Evolutionary conservation across 371 early-diverging fungal species (phyloP), one percentile per base, ranked within the genome.

Genomic region (Rhizomucor pusillus): DNA sequence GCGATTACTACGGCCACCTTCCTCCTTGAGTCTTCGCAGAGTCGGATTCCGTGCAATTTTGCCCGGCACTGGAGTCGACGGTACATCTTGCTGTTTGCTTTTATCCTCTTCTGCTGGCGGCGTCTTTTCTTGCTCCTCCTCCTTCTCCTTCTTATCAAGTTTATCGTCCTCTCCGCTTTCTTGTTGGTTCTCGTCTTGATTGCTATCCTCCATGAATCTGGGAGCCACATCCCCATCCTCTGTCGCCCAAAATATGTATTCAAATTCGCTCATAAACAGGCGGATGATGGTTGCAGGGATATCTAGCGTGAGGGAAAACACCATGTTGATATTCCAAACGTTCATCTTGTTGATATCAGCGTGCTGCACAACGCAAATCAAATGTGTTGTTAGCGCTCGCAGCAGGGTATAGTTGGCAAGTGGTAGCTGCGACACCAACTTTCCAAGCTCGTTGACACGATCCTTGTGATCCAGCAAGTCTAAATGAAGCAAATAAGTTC

Each of bases 251-350:
- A 89, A 89, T 6, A 86, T 72, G 24, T 66, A 66, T 5, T 73
- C 75, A 56, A 80, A 88, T 46, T 86, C 87, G 4, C 76, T 79
- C 62, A 88, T 57, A 54, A 90, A 65, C 41, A 87, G 50, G 29
- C 68, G 73, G 40, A 88, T 83, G 1, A 90, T 68, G 3, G 72
- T 75, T 2, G 83, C 81, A 1, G 88, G 87, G 22, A 90, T 81
- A 1, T 79, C 79, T 0, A 87, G 57, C 0, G 88, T 88, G 2
- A 86, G 85, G 5, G 86, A 72, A 60, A 89, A 89, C 11, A 89
- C 87, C 46, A 88, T 89, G 24, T 83, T 79, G 18, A 89, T 59
- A 62, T 89, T 89, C 14, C 82, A 66, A 12, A 86, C 62, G 0
- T 74, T 86, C 90, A 89, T 89, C 59, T 81, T 84, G 69, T 88